These are phyloP conservation scores for Saccharomyces hybrid DNA, from an alignment of 1,139 yeast genomes.

Conservation along the genomic window DNA sequence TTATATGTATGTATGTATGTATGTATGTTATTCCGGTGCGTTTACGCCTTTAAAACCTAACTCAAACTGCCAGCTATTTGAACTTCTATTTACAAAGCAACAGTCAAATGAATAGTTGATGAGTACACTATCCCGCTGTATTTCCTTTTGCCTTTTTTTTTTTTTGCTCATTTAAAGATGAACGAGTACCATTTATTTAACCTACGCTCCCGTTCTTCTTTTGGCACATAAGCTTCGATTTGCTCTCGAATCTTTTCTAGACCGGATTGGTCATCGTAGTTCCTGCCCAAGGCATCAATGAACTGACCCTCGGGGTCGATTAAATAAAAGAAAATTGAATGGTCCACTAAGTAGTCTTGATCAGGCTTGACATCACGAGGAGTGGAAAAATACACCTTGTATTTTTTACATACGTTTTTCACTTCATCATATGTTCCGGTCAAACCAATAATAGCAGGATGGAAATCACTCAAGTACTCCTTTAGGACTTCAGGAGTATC, in stretches of 20 bases:
- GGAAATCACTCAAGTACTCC: slow-evolving; percentile 77
- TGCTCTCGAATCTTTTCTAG: slow-evolving; percentile 69
- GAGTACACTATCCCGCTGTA: neutral
- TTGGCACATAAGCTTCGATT: slow-evolving; percentile 69
- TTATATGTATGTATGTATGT: neutral
- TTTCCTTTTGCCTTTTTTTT: slow-evolving; percentile 12
- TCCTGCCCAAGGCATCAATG: slow-evolving; percentile 89
- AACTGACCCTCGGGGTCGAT: slow-evolving; percentile 97
- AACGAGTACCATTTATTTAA: slow-evolving; percentile 49
- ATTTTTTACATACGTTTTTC: slow-evolving; percentile 75
- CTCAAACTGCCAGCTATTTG: neutral
- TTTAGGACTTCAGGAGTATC: slow-evolving; percentile 79
- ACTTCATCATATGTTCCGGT: slow-evolving; percentile 86
- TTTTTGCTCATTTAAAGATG: slow-evolving; percentile 35
- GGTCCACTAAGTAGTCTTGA: slow-evolving; percentile 90
- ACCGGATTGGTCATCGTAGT: slow-evolving; percentile 72
- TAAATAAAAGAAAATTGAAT: slow-evolving; percentile 87
- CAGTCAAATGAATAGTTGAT: neutral
- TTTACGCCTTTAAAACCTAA: neutral
- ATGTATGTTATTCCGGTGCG: neutral
- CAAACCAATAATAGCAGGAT: slow-evolving; percentile 77
- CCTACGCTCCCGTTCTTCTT: slow-evolving; percentile 51
- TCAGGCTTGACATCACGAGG: slow-evolving; percentile 49
- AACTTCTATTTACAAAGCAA: neutral
- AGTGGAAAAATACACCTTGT: slow-evolving; percentile 89